Evolutionary conservation across 345 rosid genomes (phyloP).

Genomic region (Moricandia moricandioides): DNA sequence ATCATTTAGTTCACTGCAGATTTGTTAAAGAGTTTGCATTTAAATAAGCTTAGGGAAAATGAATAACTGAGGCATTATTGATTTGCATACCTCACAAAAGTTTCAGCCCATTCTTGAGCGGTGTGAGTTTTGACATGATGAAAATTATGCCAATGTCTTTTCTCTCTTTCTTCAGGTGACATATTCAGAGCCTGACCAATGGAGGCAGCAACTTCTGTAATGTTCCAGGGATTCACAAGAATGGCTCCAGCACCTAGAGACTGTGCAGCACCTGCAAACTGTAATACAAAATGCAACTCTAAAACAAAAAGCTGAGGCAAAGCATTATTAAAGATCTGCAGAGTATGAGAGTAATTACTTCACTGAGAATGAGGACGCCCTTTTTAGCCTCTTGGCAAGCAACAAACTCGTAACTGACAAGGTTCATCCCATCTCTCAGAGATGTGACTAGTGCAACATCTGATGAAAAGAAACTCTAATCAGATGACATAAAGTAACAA

Average conservation of each 20-base stretch:
- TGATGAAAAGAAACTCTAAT: conserved; percentile 37
- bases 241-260: conserved; percentile 99
- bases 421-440: conserved; percentile 99
- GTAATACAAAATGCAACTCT: conserved; percentile 24
- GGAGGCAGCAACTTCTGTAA: conserved; percentile 95
- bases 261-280: conserved; percentile 99
- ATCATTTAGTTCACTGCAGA: conserved; percentile 86
- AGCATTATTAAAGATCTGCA: not conserved
- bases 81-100: conserved; percentile 75
- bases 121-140: conserved; percentile 78
- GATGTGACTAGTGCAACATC: conserved; percentile 98
- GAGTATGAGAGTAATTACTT: conserved; percentile 51
- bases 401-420: conserved; percentile 97
- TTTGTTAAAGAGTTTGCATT: conserved; percentile 13
- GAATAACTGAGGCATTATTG: too few relatives aligned
- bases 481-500: conserved; percentile 13
- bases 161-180: conserved; percentile 85
- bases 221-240: conserved; percentile 99
- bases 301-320: not conserved
- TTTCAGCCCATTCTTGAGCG: conserved; percentile 99
- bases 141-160: conserved; percentile 81
- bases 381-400: conserved; percentile 97
- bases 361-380: conserved; percentile 99
- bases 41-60: conserved; percentile 17
- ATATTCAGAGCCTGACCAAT: conserved; percentile 80